phyloP scores from a whole-genome alignment of 345 rosid species.

The Syzygium jambos region DNA sequence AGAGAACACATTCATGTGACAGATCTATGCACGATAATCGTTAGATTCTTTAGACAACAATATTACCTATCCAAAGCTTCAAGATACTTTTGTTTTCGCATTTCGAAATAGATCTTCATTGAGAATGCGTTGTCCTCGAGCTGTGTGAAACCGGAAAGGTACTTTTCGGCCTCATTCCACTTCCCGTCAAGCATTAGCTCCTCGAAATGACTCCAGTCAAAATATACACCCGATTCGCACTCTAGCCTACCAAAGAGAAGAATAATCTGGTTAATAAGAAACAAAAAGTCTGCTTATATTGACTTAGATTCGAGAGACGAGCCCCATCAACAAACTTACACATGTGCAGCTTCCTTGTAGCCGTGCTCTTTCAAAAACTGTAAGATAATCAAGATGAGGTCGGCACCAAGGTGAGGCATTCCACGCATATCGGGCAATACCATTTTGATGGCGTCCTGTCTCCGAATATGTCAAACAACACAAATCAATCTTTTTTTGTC shows the following conservation, averaged over 20 bases:
- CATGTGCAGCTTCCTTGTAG: constrained; percentile 21
- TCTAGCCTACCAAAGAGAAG: constrained; percentile 20
- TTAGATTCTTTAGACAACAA: neutral
- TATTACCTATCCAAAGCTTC: constrained; percentile 4
- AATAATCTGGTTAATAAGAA: neutral
- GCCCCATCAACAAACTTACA: neutral
- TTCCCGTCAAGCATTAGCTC: constrained; percentile 22
- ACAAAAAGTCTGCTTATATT: neutral
- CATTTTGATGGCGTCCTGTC: neutral
- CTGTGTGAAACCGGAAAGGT: constrained; percentile 48
- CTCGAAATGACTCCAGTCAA: constrained; percentile 24
- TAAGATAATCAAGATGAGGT: constrained; percentile 26
- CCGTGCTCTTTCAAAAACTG: constrained; percentile 37
- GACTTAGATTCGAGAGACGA: neutral
- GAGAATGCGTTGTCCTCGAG: constrained; percentile 37
- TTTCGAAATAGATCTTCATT: constrained; percentile 42
- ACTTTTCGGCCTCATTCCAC: constrained; percentile 51
- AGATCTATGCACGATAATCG: neutral
- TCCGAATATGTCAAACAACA: neutral
- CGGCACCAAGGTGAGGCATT: constrained; percentile 21
- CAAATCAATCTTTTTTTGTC: neutral
- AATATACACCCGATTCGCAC: constrained; percentile 21
- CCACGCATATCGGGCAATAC: neutral
- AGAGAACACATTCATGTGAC: neutral
- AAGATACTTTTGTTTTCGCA: constrained; percentile 43